Evolutionary conservation across 805 yeast genomes (phyloP), one percentile per base, ranked within the genome.

Genomic region (Monosporozyma servazzii): DNA sequence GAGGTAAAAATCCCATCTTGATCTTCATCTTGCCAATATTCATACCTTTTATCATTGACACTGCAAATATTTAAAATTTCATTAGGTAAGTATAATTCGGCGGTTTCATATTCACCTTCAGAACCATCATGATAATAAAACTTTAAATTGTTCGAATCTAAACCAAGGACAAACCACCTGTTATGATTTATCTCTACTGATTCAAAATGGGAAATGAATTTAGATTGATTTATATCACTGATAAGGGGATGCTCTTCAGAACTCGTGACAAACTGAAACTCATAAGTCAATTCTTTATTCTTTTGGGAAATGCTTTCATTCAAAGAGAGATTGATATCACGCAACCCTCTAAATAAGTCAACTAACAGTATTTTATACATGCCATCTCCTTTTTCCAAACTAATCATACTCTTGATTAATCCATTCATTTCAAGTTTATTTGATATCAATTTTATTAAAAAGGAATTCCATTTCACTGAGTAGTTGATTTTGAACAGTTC

Each of bases 391-490:
- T 6, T 25, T 3, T 30, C 17, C 4, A 49, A 18, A 15, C 6
- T 41, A 17, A 29, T 45, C 3, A 47, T n/a, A 37, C 45, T 48
- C n/a, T 53, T 57, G 2, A 54, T 37, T 40, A 47, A 53, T 9
- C 66, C 64, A 50, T 53, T 52, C 6, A 50, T 30, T 5, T 18
- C n/a, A 3, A 56, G 23, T 8, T 53, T 33, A 27, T 62, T 64
- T 8, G 73, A 65, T 0, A 59, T 53, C 23, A 48, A 48, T 8
- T 48, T 53, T 5, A 71, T 50, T 5, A 59, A 56, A 51, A 71
- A 71, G 15, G 61, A 59, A 33, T 71, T 62, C 29, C 69, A 69
- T 23, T 67, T 60, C 1, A 70, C 62, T 3, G 69, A 63, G 51
- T 70, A 71, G 15, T 61, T 66, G 13, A 71, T 53, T 44, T 64